Conservation (phyloP, 208 protist genomes). For the Crithidia thermophila region DNA sequence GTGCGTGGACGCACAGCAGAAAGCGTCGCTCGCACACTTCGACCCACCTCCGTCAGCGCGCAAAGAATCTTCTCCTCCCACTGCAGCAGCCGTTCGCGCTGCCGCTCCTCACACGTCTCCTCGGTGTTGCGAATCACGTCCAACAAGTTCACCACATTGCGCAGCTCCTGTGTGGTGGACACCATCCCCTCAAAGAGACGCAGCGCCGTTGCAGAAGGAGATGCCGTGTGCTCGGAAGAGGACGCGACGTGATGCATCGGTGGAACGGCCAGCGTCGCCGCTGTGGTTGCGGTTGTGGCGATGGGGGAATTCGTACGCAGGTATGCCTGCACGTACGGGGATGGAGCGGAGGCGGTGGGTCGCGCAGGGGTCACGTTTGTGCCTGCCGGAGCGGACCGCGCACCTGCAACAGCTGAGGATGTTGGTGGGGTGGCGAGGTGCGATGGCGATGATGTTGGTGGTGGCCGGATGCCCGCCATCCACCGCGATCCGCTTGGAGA, state of each 20-base stretch:
- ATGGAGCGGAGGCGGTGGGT: neutral
- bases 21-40: constrained; percentile 2
- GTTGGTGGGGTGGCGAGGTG: neutral
- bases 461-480: constrained; percentile 2
- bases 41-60: constrained; percentile 23
- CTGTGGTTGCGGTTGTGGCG: no score
- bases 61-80: constrained; percentile 35
- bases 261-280: no score
- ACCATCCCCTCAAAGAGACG: constrained; percentile 16
- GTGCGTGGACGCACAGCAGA: neutral
- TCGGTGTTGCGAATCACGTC: constrained; percentile 42
- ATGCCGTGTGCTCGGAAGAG: neutral
- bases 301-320: no score
- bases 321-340: constrained; percentile 13
- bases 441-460: neutral
- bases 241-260: neutral
- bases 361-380: neutral
- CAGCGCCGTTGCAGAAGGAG: neutral
- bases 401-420: neutral
- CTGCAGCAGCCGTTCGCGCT: constrained; percentile 19
- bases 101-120: constrained; percentile 8
- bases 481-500: constrained; percentile 12
- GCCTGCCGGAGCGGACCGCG: no score
- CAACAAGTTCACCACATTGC: constrained; percentile 52
- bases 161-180: constrained; percentile 40